Evolutionary conservation across 192 early-diverging fungal genomes (phyloP), one percentile per base, ranked within the genome.

Genomic region (Coemansia sp.): DNA sequence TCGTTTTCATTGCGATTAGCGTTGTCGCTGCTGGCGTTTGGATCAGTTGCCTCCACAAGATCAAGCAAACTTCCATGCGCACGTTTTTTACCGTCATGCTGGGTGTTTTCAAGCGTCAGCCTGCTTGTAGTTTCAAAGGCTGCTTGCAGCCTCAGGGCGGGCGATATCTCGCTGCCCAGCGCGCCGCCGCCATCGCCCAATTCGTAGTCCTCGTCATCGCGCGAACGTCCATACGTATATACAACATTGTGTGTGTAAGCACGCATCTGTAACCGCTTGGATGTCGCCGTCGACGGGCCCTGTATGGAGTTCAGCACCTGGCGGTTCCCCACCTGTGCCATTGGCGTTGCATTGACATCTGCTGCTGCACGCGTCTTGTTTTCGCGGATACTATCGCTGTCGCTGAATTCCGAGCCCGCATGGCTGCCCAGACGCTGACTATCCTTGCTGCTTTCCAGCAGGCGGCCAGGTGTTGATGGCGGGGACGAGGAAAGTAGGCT

Each of bases 211-310:
- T 69, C 74, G 29, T 64, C 69, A 19, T 60, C 57, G 14, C 74
- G 79, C n/a, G 67, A 29, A 55, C 74, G 79, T 5, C 79, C 79
- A 38, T 81, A 81, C 14, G 70, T 81, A 40, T 69, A 81, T 0
- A 81, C 79, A 2, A 81, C 79, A 23, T 81, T 73, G 29, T 74
- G 73, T 7, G 59, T 56, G 41, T 63, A 65, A 5, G 79, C 67
- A 3, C 74, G 69, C 29, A 63, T 62, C 56, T 81, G 79, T 23
- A 81, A 48, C 20, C 79, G 73, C 64, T 70, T 81, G 17, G 67
- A 75, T 0, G 79, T 75, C 3, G 70, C 73, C 7, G 65, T 43
- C 2, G 79, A 81, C 40, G 79, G 79, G 9, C 79, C 79, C 25
- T 69, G 59, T 8, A 40, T 65, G 13, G 65, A 14, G 17, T 60